Conservation (phyloP, 2,329 filamentous ascomycete genomes). For the Cercospora brassicicola region DNA sequence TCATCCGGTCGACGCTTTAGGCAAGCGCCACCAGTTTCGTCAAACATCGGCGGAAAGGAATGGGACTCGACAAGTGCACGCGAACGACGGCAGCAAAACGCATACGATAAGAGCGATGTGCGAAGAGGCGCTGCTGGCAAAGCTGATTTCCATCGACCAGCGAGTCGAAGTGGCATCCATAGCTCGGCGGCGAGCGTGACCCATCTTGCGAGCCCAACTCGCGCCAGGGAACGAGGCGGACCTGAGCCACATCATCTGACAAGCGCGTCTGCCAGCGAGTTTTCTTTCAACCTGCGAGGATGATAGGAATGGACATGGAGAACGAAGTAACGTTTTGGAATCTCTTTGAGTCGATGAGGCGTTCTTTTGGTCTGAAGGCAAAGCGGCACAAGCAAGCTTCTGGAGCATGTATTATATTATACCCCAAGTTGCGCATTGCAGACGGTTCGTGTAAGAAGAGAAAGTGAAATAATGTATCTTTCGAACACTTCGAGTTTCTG, state of each 20-base stretch:
- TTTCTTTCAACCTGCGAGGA: conserved; percentile 26
- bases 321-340: background rate
- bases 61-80: conserved; percentile 29
- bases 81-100: conserved; percentile 24
- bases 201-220: conserved; percentile 14
- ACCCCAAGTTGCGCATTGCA: conserved; percentile 1
- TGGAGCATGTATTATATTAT: conserved; percentile 3
- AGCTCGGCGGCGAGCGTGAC: conserved; percentile 8
- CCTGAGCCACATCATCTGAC: conserved; percentile 14
- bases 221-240: conserved; percentile 15
- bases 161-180: conserved; percentile 15
- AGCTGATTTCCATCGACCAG: conserved; percentile 17
- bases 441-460: background rate
- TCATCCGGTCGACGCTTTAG: conserved; percentile 36
- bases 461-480: background rate
- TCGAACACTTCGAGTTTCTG: background rate
- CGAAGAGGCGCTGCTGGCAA: conserved; percentile 18
- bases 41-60: conserved; percentile 38
- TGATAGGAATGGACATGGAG: background rate
- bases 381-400: background rate
- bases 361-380: background rate
- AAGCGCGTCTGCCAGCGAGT: conserved; percentile 27
- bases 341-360: background rate
- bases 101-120: conserved; percentile 29
- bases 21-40: conserved; percentile 40